A percentile compares a stretch with the other conserved stretches of the same genome.
Evolutionary conservation across 179 eudicot species (phyloP).

Genomic region (Carnegiea gigantea): DNA sequence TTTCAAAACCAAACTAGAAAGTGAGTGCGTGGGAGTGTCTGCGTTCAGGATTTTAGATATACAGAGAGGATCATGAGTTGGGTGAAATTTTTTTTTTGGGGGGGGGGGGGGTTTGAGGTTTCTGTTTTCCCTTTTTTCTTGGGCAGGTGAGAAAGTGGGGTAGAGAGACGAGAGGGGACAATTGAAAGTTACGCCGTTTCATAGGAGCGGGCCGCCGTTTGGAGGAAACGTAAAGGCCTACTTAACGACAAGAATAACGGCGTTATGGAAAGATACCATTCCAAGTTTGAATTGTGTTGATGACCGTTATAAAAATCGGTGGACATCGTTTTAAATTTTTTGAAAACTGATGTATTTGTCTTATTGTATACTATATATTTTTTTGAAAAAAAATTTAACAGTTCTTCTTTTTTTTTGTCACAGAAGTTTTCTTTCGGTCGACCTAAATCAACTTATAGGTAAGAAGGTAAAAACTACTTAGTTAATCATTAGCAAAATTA

Average conservation of each 20-base stretch:
- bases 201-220: conserved; percentile 5
- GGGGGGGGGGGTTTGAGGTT: not conserved
- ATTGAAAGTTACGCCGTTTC: conserved; percentile 25
- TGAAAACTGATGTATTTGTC: not conserved
- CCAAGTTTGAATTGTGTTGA: conserved; percentile 18
- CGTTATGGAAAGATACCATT: conserved; percentile 22
- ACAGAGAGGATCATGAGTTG: conserved; percentile 26
- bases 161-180: not conserved
- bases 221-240: not conserved
- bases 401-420: no score
- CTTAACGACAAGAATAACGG: conserved; percentile 24
- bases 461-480: no score
- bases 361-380: not conserved
- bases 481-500: no score
- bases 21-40: conserved; percentile 38
- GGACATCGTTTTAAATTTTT: not conserved
- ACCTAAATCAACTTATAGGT: no score
- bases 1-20: conserved; percentile 19
- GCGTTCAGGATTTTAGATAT: conserved; percentile 8
- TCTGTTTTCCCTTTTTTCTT: not conserved
- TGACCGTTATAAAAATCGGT: conserved; percentile 9
- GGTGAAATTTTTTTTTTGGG: not conserved
- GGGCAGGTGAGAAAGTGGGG: conserved; percentile 2
- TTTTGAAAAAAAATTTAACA: no score
- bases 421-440: no score